Evolutionary conservation across 176 grass and related monocot genomes (phyloP), one percentile per base, ranked within the genome.

Genomic region (Oryza australiensis): DNA sequence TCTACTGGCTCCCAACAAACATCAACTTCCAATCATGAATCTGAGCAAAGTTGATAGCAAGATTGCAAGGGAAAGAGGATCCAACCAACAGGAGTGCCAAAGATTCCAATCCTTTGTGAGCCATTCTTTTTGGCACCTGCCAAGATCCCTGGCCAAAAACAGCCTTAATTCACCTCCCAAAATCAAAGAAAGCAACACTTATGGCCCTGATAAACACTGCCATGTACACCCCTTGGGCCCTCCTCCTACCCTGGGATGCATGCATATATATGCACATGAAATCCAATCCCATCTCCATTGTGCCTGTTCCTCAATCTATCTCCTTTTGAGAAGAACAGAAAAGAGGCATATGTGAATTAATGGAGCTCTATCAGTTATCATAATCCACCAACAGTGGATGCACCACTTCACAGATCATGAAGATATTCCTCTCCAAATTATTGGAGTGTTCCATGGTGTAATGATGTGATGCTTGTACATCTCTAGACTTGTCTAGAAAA

Each of bases 331-430:
- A 41, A 22, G 75, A 37, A 11, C 72, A 14, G 14, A 57, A 64
- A 80, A 5, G 2, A 69, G 10, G 12, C 0, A 16, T 26, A 18
- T 5, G 0, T 27, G 42, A 40, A 57, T 35, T 33, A 42, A n/a
- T 72, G 82, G 30, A 9, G 26, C 71, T 30, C 18, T 69, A n/a
- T 81, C 70, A 70, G 30, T 22, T 33, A 62, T 45, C 76, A 49
- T 3, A 62, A 32, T 80, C 82, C 30, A 73, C 29, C 67, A 76
- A 64, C 77, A 81, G 82, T 89, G 82, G 70, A 85, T 66, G 38
- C 70, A 80, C 82, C 72, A 80, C 64, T 37, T 22, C 22, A 27
- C 9, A 27, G 74, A 71, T 72, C 32, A 51, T 81, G 74, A 75
- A 62, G 81, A 79, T 74, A 62, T 62, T 68, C 69, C 46, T 63